Percentiles rank a stretch among this genome's conserved stretches.
phyloP scores from a whole-genome alignment of 257 asterid species.

The Solanum clarkiae region DNA sequence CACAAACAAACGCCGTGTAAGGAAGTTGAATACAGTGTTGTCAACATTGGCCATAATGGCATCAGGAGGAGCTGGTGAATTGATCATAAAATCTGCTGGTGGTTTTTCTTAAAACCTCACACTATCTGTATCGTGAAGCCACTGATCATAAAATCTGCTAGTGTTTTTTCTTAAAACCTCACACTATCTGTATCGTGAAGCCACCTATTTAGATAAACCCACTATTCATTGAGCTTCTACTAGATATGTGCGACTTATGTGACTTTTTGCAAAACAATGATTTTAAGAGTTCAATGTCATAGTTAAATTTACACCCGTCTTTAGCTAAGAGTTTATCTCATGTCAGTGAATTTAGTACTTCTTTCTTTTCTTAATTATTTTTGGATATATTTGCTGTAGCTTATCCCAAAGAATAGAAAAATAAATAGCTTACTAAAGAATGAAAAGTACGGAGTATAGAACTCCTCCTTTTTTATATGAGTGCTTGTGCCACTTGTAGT shows the following conservation, averaged over 20 bases:
- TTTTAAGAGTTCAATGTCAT: not conserved
- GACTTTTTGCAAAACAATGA: not conserved
- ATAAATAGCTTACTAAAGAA: not conserved
- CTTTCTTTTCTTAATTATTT: not conserved
- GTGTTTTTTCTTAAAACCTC: not conserved
- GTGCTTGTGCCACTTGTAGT: not conserved
- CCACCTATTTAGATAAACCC: not conserved
- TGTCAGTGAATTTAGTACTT: not conserved
- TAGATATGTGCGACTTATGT: not conserved
- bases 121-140: not conserved
- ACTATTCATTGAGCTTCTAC: not conserved
- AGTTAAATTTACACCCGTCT: not conserved
- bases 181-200: not conserved
- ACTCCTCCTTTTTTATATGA: not conserved
- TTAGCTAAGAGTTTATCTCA: not conserved
- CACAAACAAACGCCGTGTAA: not conserved
- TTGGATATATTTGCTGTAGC: not conserved
- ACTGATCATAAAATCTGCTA: not conserved
- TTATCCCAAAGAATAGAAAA: not conserved
- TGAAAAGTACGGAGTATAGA: not conserved
- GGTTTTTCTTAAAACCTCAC: not conserved
- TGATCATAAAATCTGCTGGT: not conserved
- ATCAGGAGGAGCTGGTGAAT: not conserved
- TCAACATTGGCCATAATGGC: not conserved
- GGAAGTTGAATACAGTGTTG: not conserved